Percentiles rank a stretch among this genome's conserved stretches.
These are phyloP conservation scores for Phaeosphaeriaceae sp. DNA, from an alignment of 2,329 filamentous ascomycete genomes.

Conservation along the genomic window DNA sequence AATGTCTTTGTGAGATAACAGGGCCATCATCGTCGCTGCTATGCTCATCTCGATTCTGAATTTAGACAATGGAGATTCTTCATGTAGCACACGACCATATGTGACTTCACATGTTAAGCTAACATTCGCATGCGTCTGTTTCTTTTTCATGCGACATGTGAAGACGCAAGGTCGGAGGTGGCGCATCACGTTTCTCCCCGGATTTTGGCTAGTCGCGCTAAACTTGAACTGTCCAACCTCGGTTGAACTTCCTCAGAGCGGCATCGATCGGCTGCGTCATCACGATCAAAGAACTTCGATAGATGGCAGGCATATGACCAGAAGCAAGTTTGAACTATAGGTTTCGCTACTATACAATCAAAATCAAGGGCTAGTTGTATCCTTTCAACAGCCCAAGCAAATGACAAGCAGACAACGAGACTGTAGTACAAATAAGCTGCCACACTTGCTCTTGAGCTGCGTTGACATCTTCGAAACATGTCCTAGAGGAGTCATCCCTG, in stretches of 20 bases:
- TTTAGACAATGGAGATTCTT: background rate
- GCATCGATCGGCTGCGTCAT: slow-evolving; percentile 8
- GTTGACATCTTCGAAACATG: slow-evolving; percentile 1
- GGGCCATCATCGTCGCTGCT: background rate
- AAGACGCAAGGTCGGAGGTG: slow-evolving; percentile 29
- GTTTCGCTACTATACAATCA: no score
- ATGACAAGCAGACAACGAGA: slow-evolving; percentile 25
- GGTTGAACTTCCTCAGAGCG: slow-evolving; percentile 15
- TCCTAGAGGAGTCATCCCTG: background rate
- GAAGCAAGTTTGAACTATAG: no score
- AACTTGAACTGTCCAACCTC: slow-evolving; percentile 17
- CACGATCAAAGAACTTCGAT: background rate
- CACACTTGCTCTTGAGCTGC: slow-evolving; percentile 4
- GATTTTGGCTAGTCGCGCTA: slow-evolving; percentile 9
- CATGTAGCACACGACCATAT: slow-evolving; percentile 26
- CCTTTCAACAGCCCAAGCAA: slow-evolving; percentile 38
- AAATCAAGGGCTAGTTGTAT: slow-evolving; percentile 20
- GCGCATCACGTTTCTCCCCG: slow-evolving; percentile 8
- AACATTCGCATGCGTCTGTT: slow-evolving; percentile 11
- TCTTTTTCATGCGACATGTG: slow-evolving; percentile 33
- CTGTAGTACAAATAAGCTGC: slow-evolving; percentile 3
- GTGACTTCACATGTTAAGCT: slow-evolving; percentile 40
- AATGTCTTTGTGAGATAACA: slow-evolving; percentile 2
- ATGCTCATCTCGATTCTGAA: background rate
- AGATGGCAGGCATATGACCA: no score